Percentiles rank a stretch among this genome's conserved stretches.
phyloP scores from a whole-genome alignment of 306 rosid genomes.

The Arachis hypogaea region DNA sequence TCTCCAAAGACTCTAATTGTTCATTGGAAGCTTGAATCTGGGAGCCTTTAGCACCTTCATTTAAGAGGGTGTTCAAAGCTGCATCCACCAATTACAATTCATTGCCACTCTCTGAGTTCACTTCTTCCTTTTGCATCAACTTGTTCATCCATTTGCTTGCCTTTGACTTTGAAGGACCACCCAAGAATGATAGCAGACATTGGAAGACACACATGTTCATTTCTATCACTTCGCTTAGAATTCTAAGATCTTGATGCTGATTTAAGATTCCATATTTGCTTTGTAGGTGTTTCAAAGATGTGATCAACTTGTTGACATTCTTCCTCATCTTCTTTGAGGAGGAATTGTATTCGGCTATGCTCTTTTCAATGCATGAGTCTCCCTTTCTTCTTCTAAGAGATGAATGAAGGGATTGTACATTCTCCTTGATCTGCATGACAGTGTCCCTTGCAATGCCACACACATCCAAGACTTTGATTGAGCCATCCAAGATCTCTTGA shows the following conservation, averaged over 20 bases:
- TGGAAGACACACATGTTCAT: slow-evolving; percentile 48
- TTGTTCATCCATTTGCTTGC: slow-evolving; percentile 51
- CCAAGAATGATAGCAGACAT: slow-evolving; percentile 48
- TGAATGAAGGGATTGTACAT: slow-evolving; percentile 60
- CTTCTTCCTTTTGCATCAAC: slow-evolving; percentile 49
- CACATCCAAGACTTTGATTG: slow-evolving; percentile 60
- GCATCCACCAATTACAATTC: slow-evolving; percentile 53
- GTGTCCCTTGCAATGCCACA: slow-evolving; percentile 64
- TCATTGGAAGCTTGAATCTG: slow-evolving; percentile 42
- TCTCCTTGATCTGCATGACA: slow-evolving; percentile 57
- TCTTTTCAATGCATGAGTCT: slow-evolving; percentile 49
- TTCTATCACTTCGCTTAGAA: slow-evolving; percentile 43
- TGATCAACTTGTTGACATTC: slow-evolving; percentile 48
- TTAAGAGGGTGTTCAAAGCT: slow-evolving; percentile 35
- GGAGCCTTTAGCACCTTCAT: slow-evolving; percentile 28
- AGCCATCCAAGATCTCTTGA: slow-evolving; percentile 67
- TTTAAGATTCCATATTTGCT: slow-evolving; percentile 42
- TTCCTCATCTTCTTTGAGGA: slow-evolving; percentile 67
- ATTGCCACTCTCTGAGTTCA: slow-evolving; percentile 17
- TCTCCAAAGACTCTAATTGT: slow-evolving; percentile 55
- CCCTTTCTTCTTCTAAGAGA: slow-evolving; percentile 69
- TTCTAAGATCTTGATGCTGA: slow-evolving; percentile 46
- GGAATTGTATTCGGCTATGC: slow-evolving; percentile 43
- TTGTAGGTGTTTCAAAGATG: slow-evolving; percentile 48
- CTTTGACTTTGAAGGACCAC: slow-evolving; percentile 37